Evolutionary conservation across 768 basidiomycete genomes (phyloP).

Genomic region (Suillus decipiens): DNA sequence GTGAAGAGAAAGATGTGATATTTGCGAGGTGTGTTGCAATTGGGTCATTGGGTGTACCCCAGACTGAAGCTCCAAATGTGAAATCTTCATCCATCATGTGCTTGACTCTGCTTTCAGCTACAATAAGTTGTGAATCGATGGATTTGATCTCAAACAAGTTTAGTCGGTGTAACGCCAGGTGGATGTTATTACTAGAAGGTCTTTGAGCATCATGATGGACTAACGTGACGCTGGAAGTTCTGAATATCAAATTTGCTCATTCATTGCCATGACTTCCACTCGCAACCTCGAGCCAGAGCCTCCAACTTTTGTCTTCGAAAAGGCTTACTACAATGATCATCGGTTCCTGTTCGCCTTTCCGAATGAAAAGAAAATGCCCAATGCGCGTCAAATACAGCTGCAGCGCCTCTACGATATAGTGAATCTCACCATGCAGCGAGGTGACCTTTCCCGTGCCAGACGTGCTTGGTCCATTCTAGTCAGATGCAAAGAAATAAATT

Average conservation of each 20-base stretch:
- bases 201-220: neutral
- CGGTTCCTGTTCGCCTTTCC: slow-evolving; percentile 64
- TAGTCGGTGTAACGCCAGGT: slow-evolving; percentile 3
- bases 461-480: slow-evolving; percentile 74
- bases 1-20: slow-evolving; percentile 21
- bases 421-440: slow-evolving; percentile 67
- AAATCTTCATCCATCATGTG: slow-evolving; percentile 72
- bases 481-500: slow-evolving; percentile 77
- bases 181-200: slow-evolving; percentile 7
- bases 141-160: neutral
- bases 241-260: neutral
- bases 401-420: slow-evolving; percentile 75
- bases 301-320: neutral
- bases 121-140: slow-evolving; percentile 6
- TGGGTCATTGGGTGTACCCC: slow-evolving; percentile 52
- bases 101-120: slow-evolving; percentile 11
- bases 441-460: slow-evolving; percentile 62
- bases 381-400: slow-evolving; percentile 69
- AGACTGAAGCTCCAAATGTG: slow-evolving; percentile 71
- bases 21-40: slow-evolving; percentile 28
- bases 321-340: slow-evolving; percentile 29
- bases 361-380: slow-evolving; percentile 48
- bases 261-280: neutral
- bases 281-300: neutral
- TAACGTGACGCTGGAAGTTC: neutral